Evolutionary conservation across 345 rosid genomes (phyloP), one percentile per base, ranked within the genome.

Genomic region (Fremontodendron californicum): DNA sequence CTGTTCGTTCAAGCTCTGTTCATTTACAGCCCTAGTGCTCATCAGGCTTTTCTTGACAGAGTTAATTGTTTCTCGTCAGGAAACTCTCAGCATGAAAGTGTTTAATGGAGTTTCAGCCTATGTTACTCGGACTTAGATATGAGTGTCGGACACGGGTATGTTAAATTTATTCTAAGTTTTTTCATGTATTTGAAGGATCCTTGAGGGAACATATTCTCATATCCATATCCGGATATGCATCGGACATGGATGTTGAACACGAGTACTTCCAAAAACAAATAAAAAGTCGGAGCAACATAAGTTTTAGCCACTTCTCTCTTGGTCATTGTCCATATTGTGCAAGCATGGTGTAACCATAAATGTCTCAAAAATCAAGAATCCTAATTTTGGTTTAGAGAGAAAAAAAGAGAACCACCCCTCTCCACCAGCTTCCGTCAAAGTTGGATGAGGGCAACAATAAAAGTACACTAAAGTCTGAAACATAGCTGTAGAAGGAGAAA

Each of bases 301-400:
- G n/a, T n/a, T n/a, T n/a, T n/a, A n/a, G n/a, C 78, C 73, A 76
- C 74, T 76, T 77, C 65, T 68, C 68, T 81, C 83, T n/a, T 54
- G 60, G 78, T 57, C 74, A 81, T 82, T 82, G 79, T 78, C 79
- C 78, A 63, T 84, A 75, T 46, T 60, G 82, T 68, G 77, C 81
- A 80, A 79, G 75, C 84, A 78, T 80, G 76, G 23, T 51, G 61
- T 78, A 68, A 80, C 79, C 35, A 80, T 70, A 65, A 39, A 71
- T 75, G 74, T 63, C 70, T 73, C 57, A 12, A 27, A 63, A 65
- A 65, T 81, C 76, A 49, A 71, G 75, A n/a, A 71, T 80, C 71
- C 73, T 73, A 23, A 29, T 21, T 79, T 64, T 48, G 75, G 78
- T 79, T 65, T 23, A 13, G 21, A 37, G n/a, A 54, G 60, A 75